Evolutionary conservation across 192 early-diverging fungal genomes (phyloP).

Genomic region (Spizellomyces punctatus): DNA sequence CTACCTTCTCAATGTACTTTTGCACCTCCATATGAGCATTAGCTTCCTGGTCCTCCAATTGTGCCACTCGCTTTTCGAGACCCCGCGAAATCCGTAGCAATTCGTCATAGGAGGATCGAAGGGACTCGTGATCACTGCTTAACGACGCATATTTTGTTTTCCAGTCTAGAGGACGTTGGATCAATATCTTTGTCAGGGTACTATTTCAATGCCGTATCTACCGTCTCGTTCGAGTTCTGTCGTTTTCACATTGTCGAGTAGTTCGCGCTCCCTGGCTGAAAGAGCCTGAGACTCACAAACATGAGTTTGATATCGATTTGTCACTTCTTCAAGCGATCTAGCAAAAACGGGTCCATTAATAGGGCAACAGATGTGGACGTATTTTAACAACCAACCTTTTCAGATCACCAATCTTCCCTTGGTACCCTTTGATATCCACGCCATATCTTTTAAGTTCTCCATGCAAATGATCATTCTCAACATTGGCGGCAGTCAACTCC

Average conservation of each 20-base stretch:
- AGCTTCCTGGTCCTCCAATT: constrained; percentile 31
- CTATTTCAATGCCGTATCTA: neutral
- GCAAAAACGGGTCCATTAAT: neutral
- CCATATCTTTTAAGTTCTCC: constrained; percentile 1
- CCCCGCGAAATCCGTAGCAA: constrained; percentile 9
- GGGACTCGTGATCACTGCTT: constrained; percentile 8
- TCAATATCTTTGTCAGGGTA: neutral
- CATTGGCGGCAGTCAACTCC: constrained; percentile 19
- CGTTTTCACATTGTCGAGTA: constrained; percentile 35
- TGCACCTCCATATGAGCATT: constrained; percentile 5
- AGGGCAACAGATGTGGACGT: too few relatives aligned
- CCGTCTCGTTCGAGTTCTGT: constrained; percentile 42
- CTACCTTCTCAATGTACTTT: constrained; percentile 15
- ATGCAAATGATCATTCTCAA: constrained; percentile 30
- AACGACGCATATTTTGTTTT: constrained; percentile 24
- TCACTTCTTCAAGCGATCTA: constrained; percentile 42
- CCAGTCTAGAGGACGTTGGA: neutral
- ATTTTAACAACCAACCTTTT: neutral
- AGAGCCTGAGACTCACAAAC: constrained; percentile 37
- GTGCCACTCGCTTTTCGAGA: constrained; percentile 18
- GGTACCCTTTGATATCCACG: neutral
- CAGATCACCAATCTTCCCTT: constrained; percentile 25
- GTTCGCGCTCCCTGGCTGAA: constrained; percentile 40
- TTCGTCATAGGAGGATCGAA: constrained; percentile 26
- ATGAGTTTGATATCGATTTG: constrained; percentile 41